These are phyloP conservation scores for Akanthomyces lecanii DNA, from an alignment of 2,329 filamentous ascomycete genomes.

Conservation along the genomic window DNA sequence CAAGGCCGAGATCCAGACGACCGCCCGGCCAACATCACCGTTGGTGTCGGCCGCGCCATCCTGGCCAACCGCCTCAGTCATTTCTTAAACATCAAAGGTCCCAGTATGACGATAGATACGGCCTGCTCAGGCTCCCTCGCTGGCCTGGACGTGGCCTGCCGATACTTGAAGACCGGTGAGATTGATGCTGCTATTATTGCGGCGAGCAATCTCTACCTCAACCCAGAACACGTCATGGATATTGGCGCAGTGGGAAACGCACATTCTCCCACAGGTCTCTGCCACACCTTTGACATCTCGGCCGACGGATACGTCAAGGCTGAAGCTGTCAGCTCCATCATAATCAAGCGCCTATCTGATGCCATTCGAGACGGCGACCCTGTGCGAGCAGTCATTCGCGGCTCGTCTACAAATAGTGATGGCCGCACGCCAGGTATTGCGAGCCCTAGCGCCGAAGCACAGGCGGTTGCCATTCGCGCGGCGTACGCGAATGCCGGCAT, in stretches of 20 bases:
- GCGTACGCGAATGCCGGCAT: conserved; percentile 8
- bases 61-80: conserved; percentile 45
- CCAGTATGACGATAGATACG: conserved; percentile 49
- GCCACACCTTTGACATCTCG: conserved; percentile 31
- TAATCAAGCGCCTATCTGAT: conserved; percentile 41
- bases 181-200: conserved; percentile 32
- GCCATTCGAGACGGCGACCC: conserved; percentile 31
- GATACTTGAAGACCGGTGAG: conserved; percentile 18
- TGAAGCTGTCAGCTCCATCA: conserved; percentile 39
- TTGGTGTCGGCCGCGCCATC: conserved; percentile 46
- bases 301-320: conserved; percentile 44
- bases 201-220: conserved; percentile 40
- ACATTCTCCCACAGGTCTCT: conserved; percentile 25
- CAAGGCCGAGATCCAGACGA: conserved; percentile 37
- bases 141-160: conserved; percentile 39
- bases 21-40: conserved; percentile 43
- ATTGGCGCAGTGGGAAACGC: conserved; percentile 36
- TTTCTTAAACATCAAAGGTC: conserved; percentile 43
- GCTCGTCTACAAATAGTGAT: conserved; percentile 1
- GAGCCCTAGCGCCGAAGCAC: conserved; percentile 7
- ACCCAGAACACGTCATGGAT: conserved; percentile 41
- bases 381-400: conserved; percentile 7
- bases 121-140: conserved; percentile 47
- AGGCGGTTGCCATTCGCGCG: conserved; percentile 12
- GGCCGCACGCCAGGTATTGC: conserved; percentile 10